Conservation (phyloP, 768 basidiomycete genomes). For the Phallus indusiatus region DNA sequence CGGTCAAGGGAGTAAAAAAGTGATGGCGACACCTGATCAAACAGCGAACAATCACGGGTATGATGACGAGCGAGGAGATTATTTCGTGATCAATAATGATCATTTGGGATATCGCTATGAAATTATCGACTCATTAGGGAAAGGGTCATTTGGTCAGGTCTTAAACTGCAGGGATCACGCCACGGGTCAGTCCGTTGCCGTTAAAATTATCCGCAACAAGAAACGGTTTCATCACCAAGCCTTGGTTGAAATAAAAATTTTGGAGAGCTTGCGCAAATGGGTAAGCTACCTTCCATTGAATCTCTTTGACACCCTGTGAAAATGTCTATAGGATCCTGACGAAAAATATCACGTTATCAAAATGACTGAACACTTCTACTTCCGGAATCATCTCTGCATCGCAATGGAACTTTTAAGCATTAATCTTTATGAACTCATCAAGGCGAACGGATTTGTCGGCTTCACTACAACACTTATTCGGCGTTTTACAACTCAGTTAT, state of each 20-base stretch:
- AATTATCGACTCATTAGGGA: conserved; percentile 83
- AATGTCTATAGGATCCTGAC: conserved; percentile 65
- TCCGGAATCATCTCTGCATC: conserved; percentile 95
- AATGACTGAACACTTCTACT: conserved; percentile 98
- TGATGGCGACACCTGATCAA: conserved; percentile 61
- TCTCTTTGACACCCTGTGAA: neutral
- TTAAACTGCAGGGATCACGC: conserved; percentile 91
- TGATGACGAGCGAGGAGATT: conserved; percentile 97
- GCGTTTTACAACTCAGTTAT: conserved; percentile 93
- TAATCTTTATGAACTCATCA: conserved; percentile 98
- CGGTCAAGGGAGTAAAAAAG: conserved; percentile 77
- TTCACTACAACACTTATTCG: conserved; percentile 93
- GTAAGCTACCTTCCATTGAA: conserved; percentile 33
- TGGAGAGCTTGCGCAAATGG: conserved; percentile 97
- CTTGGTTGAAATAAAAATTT: conserved; percentile 96
- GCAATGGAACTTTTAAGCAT: conserved; percentile 97
- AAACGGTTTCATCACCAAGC: conserved; percentile 98
- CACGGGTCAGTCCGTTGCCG: conserved; percentile 92
- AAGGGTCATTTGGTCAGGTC: conserved; percentile 98
- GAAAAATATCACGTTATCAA: conserved; percentile 96
- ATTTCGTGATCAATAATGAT: conserved; percentile 80
- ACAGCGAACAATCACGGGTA: conserved; percentile 86
- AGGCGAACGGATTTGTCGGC: conserved; percentile 97
- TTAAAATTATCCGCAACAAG: conserved; percentile 99
- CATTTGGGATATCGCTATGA: conserved; percentile 98